Evolutionary conservation across 2,329 filamentous ascomycete species (phyloP).

Genomic region (Paecilomyces sp.): DNA sequence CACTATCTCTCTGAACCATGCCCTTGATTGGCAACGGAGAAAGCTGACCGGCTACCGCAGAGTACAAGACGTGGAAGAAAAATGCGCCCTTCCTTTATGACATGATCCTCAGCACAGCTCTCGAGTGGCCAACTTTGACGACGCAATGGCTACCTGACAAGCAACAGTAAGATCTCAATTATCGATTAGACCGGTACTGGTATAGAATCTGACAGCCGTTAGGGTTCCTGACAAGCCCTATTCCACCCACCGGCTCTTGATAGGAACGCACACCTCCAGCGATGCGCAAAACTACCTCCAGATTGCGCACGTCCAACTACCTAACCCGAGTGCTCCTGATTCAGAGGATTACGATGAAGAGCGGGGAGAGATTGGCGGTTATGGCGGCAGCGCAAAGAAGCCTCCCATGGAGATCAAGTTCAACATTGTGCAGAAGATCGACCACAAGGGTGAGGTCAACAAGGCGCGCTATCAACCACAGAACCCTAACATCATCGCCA

Average conservation of each 20-base stretch:
- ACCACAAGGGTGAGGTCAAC: constrained; percentile 95
- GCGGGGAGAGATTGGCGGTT: constrained; percentile 86
- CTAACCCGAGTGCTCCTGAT: constrained; percentile 65
- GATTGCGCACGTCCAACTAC: constrained; percentile 89
- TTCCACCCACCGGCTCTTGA: constrained; percentile 77
- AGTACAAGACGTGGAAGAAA: constrained; percentile 99
- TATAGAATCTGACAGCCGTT: constrained; percentile 5
- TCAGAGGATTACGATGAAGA: constrained; percentile 85
- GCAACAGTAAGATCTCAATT: constrained; percentile 53
- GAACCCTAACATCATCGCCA: constrained; percentile 94
- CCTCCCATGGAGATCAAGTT: constrained; percentile 69
- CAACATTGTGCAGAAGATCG: constrained; percentile 89
- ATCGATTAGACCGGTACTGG: not conserved
- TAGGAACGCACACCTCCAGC: constrained; percentile 90
- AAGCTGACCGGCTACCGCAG: constrained; percentile 37
- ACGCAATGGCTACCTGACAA: constrained; percentile 98
- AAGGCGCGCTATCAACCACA: constrained; percentile 97
- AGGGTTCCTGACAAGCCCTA: constrained; percentile 77
- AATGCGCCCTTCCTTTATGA: constrained; percentile 98
- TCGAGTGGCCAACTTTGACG: constrained; percentile 96
- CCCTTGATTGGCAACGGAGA: not conserved
- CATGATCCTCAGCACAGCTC: constrained; percentile 87
- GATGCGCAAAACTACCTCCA: constrained; percentile 84
- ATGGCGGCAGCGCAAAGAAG: constrained; percentile 65
- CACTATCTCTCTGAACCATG: constrained; percentile 7